These are phyloP conservation scores for Niveomyces coronatus DNA, from an alignment of 2,329 filamentous ascomycete species.

Conservation along the genomic window DNA sequence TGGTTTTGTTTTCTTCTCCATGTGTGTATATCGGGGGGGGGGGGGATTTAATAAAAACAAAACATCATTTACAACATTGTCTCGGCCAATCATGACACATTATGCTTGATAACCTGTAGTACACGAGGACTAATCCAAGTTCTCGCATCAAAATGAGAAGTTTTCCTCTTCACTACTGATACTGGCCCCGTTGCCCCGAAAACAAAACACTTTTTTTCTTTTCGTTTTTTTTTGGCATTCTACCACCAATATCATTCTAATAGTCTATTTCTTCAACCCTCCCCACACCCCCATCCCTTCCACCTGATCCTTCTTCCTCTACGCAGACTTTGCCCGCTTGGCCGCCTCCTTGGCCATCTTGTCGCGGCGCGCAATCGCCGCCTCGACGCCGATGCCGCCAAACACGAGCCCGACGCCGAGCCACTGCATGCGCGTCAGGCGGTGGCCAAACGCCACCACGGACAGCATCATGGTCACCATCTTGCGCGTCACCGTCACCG, in stretches of 20 bases:
- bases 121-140: no score
- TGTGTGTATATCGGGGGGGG: no score
- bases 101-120: no score
- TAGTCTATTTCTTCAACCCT: neutral
- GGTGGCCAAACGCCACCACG: slow-evolving; percentile 89
- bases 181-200: no score
- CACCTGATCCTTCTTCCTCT: neutral
- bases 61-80: no score
- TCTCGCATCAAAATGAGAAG: no score
- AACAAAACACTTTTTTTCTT: no score
- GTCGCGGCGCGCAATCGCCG: slow-evolving; percentile 66
- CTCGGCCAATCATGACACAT: no score
- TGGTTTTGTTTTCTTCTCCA: no score
- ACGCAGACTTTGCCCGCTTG: slow-evolving; percentile 33
- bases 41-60: no score
- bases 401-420: slow-evolving; percentile 87
- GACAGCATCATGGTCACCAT: slow-evolving; percentile 99
- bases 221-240: neutral
- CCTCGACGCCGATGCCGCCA: slow-evolving; percentile 88
- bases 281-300: neutral
- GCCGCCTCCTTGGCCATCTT: slow-evolving; percentile 70
- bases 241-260: neutral
- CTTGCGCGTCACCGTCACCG: slow-evolving; percentile 93
- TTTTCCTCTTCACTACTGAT: no score
- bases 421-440: slow-evolving; percentile 82